These are phyloP conservation scores for Talaromyces stipitatus DNA, from an alignment of 495 filamentous ascomycete genomes.

Conservation along the genomic window DNA sequence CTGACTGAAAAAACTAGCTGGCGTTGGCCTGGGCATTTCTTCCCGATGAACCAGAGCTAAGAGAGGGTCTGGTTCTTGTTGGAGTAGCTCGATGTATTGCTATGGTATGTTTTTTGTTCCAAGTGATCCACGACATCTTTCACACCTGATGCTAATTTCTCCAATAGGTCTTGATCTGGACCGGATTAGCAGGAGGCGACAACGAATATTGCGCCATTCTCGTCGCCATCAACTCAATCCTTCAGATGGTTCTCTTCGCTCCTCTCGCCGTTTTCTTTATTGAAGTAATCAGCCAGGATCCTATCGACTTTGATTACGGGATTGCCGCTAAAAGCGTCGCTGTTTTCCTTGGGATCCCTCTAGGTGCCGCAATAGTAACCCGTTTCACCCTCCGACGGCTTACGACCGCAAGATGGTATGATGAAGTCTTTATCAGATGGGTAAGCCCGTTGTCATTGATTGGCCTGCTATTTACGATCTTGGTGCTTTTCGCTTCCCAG, in stretches of 20 bases:
- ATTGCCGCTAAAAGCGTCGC: constrained; percentile 72
- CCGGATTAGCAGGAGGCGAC: constrained; percentile 68
- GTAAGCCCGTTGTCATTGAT: constrained; percentile 69
- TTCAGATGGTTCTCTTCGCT: constrained; percentile 83
- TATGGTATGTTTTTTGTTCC: constrained; percentile 51
- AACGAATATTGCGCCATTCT: constrained; percentile 84
- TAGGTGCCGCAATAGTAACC: constrained; percentile 71
- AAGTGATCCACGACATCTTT: constrained; percentile 3
- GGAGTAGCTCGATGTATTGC: constrained; percentile 76
- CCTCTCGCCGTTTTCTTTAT: constrained; percentile 76
- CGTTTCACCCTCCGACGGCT: constrained; percentile 53
- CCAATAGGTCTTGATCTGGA: constrained; percentile 67
- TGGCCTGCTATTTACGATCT: constrained; percentile 77
- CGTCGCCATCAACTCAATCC: constrained; percentile 77
- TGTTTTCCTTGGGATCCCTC: constrained; percentile 79
- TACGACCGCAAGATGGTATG: constrained; percentile 52
- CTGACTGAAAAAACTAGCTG: constrained; percentile 26
- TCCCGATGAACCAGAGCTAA: constrained; percentile 59
- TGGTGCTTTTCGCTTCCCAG: constrained; percentile 79
- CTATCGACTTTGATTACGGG: constrained; percentile 53
- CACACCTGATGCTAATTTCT: not conserved
- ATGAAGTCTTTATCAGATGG: constrained; percentile 60
- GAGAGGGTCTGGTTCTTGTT: constrained; percentile 69
- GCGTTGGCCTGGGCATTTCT: constrained; percentile 78
- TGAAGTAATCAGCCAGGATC: constrained; percentile 49